These are phyloP conservation scores for Blastobotrys persicus DNA, from an alignment of 1,139 yeast genomes.

Conservation along the genomic window DNA sequence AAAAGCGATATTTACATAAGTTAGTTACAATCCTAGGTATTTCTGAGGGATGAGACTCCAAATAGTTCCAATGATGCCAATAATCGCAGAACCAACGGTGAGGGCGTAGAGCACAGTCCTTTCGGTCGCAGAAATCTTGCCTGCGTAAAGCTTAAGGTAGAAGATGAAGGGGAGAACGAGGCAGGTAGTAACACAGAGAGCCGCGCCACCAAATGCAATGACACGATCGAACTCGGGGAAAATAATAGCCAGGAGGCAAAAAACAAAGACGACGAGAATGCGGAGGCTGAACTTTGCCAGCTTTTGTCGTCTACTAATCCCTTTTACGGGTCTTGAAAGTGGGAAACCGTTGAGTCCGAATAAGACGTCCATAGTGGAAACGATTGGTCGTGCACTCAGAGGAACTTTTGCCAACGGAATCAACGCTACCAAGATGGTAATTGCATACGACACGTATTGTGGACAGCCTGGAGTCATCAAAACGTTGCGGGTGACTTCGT, in stretches of 20 bases:
- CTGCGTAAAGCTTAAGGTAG: constrained; percentile 56
- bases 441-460: constrained; percentile 54
- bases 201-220: constrained; percentile 79
- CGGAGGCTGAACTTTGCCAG: constrained; percentile 32
- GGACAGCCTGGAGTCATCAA: constrained; percentile 74
- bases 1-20: background rate
- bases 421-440: constrained; percentile 71
- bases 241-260: constrained; percentile 53
- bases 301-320: constrained; percentile 7
- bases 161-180: constrained; percentile 72
- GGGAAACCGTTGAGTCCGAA: constrained; percentile 33
- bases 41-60: constrained; percentile 30
- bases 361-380: constrained; percentile 60
- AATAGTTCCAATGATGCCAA: constrained; percentile 37
- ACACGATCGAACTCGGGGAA: constrained; percentile 79
- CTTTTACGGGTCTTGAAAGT: constrained; percentile 7
- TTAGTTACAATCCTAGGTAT: constrained; percentile 3
- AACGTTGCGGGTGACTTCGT: constrained; percentile 80
- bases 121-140: constrained; percentile 45
- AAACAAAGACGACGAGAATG: constrained; percentile 41
- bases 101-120: constrained; percentile 45
- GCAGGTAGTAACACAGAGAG: constrained; percentile 78
- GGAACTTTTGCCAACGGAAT: constrained; percentile 90
- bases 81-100: constrained; percentile 35
- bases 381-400: constrained; percentile 80